Base-by-base conservation (phyloP, 2,329 filamentous ascomycete genomes). In the Blastomyces gilchristii region DNA sequence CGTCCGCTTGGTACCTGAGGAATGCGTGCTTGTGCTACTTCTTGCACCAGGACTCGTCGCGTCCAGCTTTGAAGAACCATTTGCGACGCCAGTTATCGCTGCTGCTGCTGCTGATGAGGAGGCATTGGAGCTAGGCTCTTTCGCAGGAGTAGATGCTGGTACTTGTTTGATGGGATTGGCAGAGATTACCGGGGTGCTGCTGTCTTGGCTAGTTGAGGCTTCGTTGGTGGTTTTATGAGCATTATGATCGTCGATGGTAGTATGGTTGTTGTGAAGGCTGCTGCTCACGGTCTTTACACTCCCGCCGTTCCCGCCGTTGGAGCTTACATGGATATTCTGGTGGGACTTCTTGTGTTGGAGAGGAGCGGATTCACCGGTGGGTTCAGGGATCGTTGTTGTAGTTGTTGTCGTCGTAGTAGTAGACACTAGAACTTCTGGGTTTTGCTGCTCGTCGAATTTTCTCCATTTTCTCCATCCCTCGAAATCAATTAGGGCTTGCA, bases 401-500 rank as follows among this genome's bases (percentile, higher is more conserved):
- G 16, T 41, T 57, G 45, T 39, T 22, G 39, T 39, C n/a, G 37
- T n/a, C 7, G 47, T 41, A 39, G 45, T 64, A 64, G 45, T 69
- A 68, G 11, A 67, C 62, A 54, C 66, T 65, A 31, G 64, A 68
- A 43, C 70, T 67, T 7, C 65, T 64, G 22, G 62, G 22, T 22
- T 39, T 34, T 45, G 59, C 53, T 28, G 69, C 63, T 59, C 39
- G 39, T 59, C 8, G 57, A 64, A 39, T 67, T 66, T 18, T 70
- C 68, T 56, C 94, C 94, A 99, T 75, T 91, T 91, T 62, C 92
- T 85, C 94, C 94, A 99, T 65, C 94, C 94, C 74, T 97, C 93
- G 73, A 94, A 97, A 78, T 99, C 94, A 71, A 99, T 97, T 31
- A 99, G 83, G 11, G 94, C 94, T 79, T 97, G 94, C 94, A 99